Percentiles rank a stretch among this genome's conserved stretches.
Evolutionary conservation across 2,329 filamentous ascomycete species (phyloP).

Genomic region (Aspergillus thermomutatus): DNA sequence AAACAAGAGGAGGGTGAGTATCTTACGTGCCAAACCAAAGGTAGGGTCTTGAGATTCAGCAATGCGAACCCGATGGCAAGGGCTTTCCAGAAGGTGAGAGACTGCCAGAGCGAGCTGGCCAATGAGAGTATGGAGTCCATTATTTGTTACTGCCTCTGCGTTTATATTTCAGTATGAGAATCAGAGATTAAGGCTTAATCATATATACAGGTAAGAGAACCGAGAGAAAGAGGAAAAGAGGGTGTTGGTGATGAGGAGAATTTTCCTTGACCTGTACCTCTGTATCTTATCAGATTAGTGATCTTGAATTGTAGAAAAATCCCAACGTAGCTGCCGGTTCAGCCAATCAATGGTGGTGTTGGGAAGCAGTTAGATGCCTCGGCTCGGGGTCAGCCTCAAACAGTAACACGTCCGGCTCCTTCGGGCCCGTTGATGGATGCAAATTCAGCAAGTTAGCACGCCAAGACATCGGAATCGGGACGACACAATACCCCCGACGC

Average conservation of each 20-base stretch:
- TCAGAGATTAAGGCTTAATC: neutral
- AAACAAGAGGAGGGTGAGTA: neutral
- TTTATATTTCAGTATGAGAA: neutral
- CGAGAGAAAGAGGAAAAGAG: neutral
- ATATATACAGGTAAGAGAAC: neutral
- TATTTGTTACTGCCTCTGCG: too few relatives aligned
- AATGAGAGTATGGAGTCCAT: slow-evolving; percentile 12
- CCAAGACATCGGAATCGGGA: neutral
- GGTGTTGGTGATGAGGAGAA: neutral
- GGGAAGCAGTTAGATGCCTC: neutral
- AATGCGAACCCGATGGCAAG: slow-evolving; percentile 23
- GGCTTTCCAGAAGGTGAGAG: slow-evolving; percentile 20
- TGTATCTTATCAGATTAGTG: neutral
- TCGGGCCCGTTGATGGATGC: too few relatives aligned
- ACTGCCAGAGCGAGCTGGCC: slow-evolving; percentile 12
- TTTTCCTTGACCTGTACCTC: neutral
- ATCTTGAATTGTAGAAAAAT: neutral
- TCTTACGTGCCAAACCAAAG: slow-evolving; percentile 32
- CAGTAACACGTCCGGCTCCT: neutral
- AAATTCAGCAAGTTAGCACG: too few relatives aligned
- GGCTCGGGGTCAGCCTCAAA: neutral
- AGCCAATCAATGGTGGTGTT: neutral
- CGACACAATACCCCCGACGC: too few relatives aligned
- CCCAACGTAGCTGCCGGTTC: neutral
- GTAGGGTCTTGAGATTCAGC: slow-evolving; percentile 26